Conservation (phyloP, 2,329 filamentous ascomycete genomes). For the Pseudopithomyces chartarum region DNA sequence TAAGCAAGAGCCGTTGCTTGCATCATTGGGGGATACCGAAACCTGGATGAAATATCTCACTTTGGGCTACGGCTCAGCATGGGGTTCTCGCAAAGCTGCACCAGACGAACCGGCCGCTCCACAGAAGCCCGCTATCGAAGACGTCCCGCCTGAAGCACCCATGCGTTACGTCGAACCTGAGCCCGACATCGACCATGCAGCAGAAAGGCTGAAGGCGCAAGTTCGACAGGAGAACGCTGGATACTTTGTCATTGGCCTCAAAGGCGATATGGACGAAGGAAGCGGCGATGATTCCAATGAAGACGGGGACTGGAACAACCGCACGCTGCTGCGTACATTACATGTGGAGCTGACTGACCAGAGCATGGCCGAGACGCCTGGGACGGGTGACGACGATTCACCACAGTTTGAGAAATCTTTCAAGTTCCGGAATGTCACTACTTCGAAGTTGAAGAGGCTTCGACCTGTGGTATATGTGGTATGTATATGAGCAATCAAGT, state of each 20-base stretch:
- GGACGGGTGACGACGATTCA: conserved; percentile 24
- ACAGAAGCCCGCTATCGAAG: conserved; percentile 9
- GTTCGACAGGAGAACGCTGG: conserved; percentile 52
- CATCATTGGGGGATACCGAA: conserved; percentile 51
- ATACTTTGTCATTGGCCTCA: conserved; percentile 71
- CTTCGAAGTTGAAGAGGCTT: conserved; percentile 47
- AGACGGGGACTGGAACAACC: conserved; percentile 46
- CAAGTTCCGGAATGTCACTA: conserved; percentile 7
- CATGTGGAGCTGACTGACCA: conserved; percentile 66
- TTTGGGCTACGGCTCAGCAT: conserved; percentile 51
- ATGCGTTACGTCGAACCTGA: conserved; percentile 45
- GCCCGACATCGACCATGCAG: conserved; percentile 53
- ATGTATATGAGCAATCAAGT: conserved; percentile 10
- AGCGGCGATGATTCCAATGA: conserved; percentile 52
- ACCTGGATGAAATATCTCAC: conserved; percentile 58
- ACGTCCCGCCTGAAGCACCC: conserved; percentile 23
- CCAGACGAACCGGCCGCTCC: neutral
- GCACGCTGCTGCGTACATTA: conserved; percentile 68
- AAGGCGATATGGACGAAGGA: conserved; percentile 64
- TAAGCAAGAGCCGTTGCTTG: conserved; percentile 30
- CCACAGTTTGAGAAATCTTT: conserved; percentile 27
- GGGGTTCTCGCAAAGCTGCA: conserved; percentile 36
- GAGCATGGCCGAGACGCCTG: conserved; percentile 13
- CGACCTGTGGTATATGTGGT: conserved; percentile 74
- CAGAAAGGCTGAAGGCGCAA: conserved; percentile 65